Evolutionary conservation across 495 filamentous ascomycete species (phyloP).

Genomic region (Penicillium malachiteum): DNA sequence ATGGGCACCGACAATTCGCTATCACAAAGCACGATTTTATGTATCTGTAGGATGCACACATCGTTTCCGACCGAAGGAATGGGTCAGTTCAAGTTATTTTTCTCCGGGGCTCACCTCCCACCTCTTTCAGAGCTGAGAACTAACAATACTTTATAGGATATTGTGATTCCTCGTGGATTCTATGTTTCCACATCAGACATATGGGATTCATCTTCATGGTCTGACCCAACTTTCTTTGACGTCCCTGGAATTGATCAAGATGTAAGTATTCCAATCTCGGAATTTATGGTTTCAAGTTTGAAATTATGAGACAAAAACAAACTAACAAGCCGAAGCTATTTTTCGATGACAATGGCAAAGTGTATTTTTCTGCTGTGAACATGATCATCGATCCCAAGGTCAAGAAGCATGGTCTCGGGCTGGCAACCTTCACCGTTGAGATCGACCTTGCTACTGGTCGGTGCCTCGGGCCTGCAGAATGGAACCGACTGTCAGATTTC

Average conservation of each 20-base stretch:
- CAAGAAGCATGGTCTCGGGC: slow-evolving; percentile 5
- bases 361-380: slow-evolving; percentile 7
- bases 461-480: slow-evolving; percentile 48
- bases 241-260: slow-evolving; percentile 22
- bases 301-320: too few species aligned
- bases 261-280: background rate
- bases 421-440: slow-evolving; percentile 10
- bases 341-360: slow-evolving; percentile 24
- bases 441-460: slow-evolving; percentile 19
- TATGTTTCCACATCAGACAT: slow-evolving; percentile 3
- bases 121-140: too few species aligned
- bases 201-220: slow-evolving; percentile 17
- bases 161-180: background rate
- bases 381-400: background rate
- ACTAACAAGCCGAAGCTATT: slow-evolving; percentile 3
- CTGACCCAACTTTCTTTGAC: slow-evolving; percentile 16
- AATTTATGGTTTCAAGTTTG: background rate
- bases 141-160: background rate
- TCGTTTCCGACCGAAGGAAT: background rate
- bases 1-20: slow-evolving; percentile 26
- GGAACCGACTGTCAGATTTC: slow-evolving; percentile 44
- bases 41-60: background rate
- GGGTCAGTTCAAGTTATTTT: background rate
- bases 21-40: slow-evolving; percentile 23
- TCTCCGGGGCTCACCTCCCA: background rate